These are phyloP conservation scores for Daldinia bambusicola DNA, from an alignment of 495 filamentous ascomycete species.

Conservation along the genomic window DNA sequence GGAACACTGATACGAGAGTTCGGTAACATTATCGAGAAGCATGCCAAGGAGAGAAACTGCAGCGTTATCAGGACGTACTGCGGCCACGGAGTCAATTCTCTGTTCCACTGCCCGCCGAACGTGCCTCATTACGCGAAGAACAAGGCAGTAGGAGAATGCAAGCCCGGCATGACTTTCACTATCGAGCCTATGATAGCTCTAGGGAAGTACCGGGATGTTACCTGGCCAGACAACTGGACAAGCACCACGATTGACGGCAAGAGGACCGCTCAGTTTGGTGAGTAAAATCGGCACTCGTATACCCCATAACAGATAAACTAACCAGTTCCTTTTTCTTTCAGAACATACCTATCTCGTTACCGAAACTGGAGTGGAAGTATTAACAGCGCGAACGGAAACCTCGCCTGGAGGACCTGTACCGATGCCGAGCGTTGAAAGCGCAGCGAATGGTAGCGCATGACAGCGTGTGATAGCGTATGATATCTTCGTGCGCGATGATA, in stretches of 20 bases:
- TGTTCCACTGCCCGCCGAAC: conserved; percentile 87
- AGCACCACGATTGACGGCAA: conserved; percentile 84
- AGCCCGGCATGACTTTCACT: conserved; percentile 91
- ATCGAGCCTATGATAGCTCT: conserved; percentile 93
- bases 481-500: conserved; percentile 6
- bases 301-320: conserved; percentile 3
- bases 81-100: conserved; percentile 84
- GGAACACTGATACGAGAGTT: conserved; percentile 87
- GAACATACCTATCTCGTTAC: conserved; percentile 97
- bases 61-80: conserved; percentile 91
- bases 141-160: conserved; percentile 87
- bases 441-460: conserved; percentile 28
- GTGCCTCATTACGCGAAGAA: conserved; percentile 91
- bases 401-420: conserved; percentile 87
- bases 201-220: conserved; percentile 81
- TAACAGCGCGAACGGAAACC: conserved; percentile 82
- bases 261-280: conserved; percentile 83
- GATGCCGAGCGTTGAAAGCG: conserved; percentile 61
- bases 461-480: conserved; percentile 28
- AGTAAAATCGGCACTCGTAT: conserved; percentile 30
- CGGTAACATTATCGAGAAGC: conserved; percentile 85
- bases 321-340: conserved; percentile 39
- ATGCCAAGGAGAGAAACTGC: conserved; percentile 79
- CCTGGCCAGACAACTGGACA: conserved; percentile 94
- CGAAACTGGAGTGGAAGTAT: conserved; percentile 89